phyloP scores from a whole-genome alignment of 345 rosid genomes.

The Dipteronia sinensis region DNA sequence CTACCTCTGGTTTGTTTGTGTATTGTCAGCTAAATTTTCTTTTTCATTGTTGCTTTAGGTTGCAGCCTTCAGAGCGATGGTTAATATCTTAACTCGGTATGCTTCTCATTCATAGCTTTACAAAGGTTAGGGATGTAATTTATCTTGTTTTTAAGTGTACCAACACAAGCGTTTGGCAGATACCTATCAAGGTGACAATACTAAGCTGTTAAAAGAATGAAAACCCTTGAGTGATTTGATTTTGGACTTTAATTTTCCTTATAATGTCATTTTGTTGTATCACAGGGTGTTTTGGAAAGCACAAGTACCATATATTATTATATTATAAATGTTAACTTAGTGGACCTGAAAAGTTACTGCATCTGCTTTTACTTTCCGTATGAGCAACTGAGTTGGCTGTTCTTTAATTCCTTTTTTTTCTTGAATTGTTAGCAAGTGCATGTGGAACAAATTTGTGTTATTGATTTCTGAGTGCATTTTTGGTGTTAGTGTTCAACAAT shows the following conservation, averaged over 20 bases:
- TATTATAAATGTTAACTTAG: not conserved
- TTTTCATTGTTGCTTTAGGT: constrained; percentile 58
- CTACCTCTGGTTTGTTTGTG: constrained; percentile 11
- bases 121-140: not conserved
- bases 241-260: not conserved
- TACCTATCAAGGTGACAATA: not conserved
- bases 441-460: constrained; percentile 1
- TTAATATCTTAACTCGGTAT: constrained; percentile 93
- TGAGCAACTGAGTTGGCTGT: not conserved
- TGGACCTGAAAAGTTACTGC: not conserved
- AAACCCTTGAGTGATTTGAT: not conserved
- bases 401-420: not conserved
- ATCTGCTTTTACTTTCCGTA: not conserved
- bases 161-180: not conserved
- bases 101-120: constrained; percentile 18
- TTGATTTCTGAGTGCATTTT: constrained; percentile 18
- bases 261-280: not conserved
- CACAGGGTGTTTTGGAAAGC: not conserved
- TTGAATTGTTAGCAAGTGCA: not conserved
- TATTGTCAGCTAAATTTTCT: constrained; percentile 29
- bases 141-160: not conserved
- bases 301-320: not conserved
- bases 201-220: not conserved
- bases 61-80: constrained; percentile 99
- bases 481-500: constrained; percentile 14